Percentiles rank a stretch among this genome's conserved stretches.
Evolutionary conservation across 139 green algal species (phyloP).

Genomic region (Chlamydomonas schloesseri): DNA sequence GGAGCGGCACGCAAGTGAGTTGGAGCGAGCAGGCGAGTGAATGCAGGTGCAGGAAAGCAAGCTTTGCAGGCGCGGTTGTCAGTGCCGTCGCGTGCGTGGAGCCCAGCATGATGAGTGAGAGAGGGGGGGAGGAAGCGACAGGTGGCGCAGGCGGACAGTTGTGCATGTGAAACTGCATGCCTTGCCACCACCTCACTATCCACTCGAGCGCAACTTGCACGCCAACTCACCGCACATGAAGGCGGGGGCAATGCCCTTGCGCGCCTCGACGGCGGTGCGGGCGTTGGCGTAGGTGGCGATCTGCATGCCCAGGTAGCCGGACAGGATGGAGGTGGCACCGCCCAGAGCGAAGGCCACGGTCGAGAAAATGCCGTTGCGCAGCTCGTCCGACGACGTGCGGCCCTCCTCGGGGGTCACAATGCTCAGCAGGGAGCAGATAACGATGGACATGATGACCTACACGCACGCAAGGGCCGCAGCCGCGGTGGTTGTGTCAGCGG

Average conservation of each 20-base stretch:
- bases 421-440: constrained; percentile 95
- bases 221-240: constrained; percentile 87
- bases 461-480: no score
- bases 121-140: no score
- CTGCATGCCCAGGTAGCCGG: constrained; percentile 96
- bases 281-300: constrained; percentile 99
- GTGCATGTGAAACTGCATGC: no score
- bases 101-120: no score
- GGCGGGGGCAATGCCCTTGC: constrained; percentile 93
- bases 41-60: no score
- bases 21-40: no score
- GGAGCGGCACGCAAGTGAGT: neutral
- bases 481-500: no score
- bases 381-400: constrained; percentile 60
- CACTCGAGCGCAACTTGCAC: no score
- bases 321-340: constrained; percentile 91
- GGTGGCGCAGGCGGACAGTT: no score
- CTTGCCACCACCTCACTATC: no score
- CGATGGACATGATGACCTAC: constrained; percentile 88
- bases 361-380: constrained; percentile 94
- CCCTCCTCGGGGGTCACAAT: constrained; percentile 78
- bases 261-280: constrained; percentile 92
- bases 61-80: no score
- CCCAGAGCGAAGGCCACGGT: constrained; percentile 94
- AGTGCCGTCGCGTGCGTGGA: no score